Evolutionary conservation across 75 land plant species (phyloP).

Genomic region (Selaginella moellendorffii): DNA sequence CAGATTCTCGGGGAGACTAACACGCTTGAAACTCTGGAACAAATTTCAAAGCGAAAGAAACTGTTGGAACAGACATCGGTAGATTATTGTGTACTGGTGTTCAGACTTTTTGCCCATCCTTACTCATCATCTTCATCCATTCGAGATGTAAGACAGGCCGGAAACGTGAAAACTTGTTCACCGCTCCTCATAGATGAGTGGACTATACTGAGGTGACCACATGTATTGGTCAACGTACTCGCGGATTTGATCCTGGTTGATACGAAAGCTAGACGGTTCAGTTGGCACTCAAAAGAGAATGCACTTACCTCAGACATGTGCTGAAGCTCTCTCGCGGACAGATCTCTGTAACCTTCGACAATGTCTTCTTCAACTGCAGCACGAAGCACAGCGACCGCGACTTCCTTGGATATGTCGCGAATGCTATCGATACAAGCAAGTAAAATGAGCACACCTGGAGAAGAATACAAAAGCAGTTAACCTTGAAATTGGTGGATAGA

Average conservation of each 20-base stretch:
- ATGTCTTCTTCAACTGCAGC: slow-evolving; percentile 84
- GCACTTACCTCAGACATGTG: slow-evolving; percentile 38
- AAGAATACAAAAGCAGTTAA: slow-evolving; percentile 14
- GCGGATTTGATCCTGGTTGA: slow-evolving; percentile 47
- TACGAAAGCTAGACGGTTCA: neutral
- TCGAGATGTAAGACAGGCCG: too few species aligned
- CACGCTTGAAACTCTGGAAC: too few species aligned
- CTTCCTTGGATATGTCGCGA: slow-evolving; percentile 76
- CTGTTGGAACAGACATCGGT: too few species aligned
- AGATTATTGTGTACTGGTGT: too few species aligned
- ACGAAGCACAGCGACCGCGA: slow-evolving; percentile 76
- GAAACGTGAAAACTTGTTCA: too few species aligned
- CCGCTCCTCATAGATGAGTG: slow-evolving; percentile 32
- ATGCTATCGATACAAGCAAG: slow-evolving; percentile 31
- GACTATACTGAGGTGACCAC: slow-evolving; percentile 79
- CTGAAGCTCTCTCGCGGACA: slow-evolving; percentile 57
- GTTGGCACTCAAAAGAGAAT: slow-evolving; percentile 1
- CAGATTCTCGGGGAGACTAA: too few species aligned
- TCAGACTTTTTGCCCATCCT: too few species aligned
- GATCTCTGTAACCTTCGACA: slow-evolving; percentile 79
- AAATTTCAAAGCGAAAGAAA: too few species aligned
- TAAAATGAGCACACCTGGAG: neutral
- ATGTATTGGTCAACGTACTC: slow-evolving; percentile 56
- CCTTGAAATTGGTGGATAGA: slow-evolving; percentile 85
- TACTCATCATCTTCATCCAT: too few species aligned